Base-by-base conservation (phyloP, 2,329 filamentous ascomycete species). In the Trichoderma hamatum region DNA sequence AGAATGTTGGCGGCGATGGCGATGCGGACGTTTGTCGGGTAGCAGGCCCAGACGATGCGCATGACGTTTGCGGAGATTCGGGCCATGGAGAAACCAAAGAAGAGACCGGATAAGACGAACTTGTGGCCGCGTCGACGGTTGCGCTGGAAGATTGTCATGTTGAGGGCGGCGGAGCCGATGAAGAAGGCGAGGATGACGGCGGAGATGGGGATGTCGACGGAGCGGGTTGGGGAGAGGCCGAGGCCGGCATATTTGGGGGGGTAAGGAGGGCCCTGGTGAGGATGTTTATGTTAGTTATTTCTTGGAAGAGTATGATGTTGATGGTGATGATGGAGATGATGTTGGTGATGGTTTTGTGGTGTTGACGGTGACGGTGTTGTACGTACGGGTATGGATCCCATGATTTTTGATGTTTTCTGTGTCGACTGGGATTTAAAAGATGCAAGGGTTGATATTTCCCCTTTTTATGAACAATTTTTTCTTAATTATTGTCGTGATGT, bases 1-100 rank as follows among this genome's bases (percentile, higher is more conserved):
- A 96, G 89, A 75, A 96, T 86, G 72, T 84, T 84, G 3, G 91
- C 87, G 9, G 90, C 88, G 70, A 89, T 84, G 74, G 81, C 83
- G 68, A 88, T 72, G 67, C 76, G 73, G 63, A 80, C 70, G 73
- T 82, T 78, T 66, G 55, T 72, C 0, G 82, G 82, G 39, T 79
- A 72, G 49, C 78, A 79, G 28, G 84, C 83, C 86, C 85, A 88
- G 67, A 80, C 84, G 72, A 87, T 84, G 68, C 85, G 84, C 73
- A 87, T 78, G 39, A 79, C 74, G 59, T 88, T 82, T 21, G 87
- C 85, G 51, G 78, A 76, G 71, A 83, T 84, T 59, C 87, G 84
- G 28, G 84, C 83, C 77, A 86, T 82, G 76, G 83, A 87, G 78
- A 90, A 88, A 72, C 82, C 86, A 75, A 89, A 89, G 28, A 87